Evolutionary conservation across 2,329 filamentous ascomycete genomes (phyloP).

Genomic region (Aspergillus awamori): DNA sequence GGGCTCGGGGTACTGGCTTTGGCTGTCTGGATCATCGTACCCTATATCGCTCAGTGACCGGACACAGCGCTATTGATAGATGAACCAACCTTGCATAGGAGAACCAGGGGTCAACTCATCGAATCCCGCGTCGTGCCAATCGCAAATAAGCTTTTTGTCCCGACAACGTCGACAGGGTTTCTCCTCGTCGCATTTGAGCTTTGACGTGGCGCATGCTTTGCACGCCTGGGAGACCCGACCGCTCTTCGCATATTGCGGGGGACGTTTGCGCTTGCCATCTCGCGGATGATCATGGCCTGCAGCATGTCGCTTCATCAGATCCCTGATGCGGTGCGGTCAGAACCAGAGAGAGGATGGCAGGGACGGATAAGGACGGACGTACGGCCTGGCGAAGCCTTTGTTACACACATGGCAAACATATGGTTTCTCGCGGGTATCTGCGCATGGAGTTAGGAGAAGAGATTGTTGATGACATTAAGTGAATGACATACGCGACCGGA

Average conservation of each 20-base stretch:
- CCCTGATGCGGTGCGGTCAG: conserved; percentile 26
- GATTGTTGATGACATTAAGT: neutral
- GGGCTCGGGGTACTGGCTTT: conserved; percentile 5
- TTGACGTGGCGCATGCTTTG: conserved; percentile 54
- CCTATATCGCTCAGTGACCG: conserved; percentile 3
- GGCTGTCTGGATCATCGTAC: conserved; percentile 11
- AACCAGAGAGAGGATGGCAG: neutral
- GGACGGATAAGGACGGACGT: conserved; percentile 9
- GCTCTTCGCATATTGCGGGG: conserved; percentile 25
- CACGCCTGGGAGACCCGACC: conserved; percentile 54
- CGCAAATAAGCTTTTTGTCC: conserved; percentile 53
- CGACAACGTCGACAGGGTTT: conserved; percentile 58
- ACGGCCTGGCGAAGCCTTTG: conserved; percentile 38
- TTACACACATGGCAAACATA: conserved; percentile 37
- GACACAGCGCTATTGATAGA: neutral
- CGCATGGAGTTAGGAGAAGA: neutral
- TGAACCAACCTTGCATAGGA: conserved; percentile 15
- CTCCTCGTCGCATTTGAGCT: conserved; percentile 58
- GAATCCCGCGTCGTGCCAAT: conserved; percentile 27
- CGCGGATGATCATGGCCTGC: conserved; percentile 41
- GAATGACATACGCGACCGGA: conserved; percentile 16
- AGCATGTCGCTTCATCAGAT: conserved; percentile 56
- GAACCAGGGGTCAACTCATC: conserved; percentile 25
- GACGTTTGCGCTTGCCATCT: conserved; percentile 34
- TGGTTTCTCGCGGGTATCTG: conserved; percentile 36